Percentiles rank a stretch among this genome's conserved stretches.
These are phyloP conservation scores for Linum trigynum DNA, from an alignment of 345 rosid species.

Conservation along the genomic window DNA sequence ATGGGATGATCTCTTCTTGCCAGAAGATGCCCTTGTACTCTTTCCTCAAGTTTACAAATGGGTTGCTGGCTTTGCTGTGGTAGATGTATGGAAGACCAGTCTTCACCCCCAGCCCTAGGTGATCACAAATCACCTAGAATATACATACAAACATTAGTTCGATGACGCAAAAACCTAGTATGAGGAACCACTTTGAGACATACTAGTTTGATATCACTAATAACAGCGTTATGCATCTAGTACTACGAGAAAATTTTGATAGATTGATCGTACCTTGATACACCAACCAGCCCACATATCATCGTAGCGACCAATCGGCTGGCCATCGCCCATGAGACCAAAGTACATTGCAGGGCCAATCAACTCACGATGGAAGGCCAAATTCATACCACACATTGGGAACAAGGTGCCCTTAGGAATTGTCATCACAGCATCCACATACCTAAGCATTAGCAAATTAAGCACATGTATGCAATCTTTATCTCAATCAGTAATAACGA, in stretches of 20 bases:
- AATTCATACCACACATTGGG: conserved; percentile 99
- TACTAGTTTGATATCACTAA: too few relatives aligned
- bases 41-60: conserved; percentile 81
- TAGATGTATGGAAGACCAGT: conserved; percentile 79
- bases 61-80: conserved; percentile 96
- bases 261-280: conserved; percentile 37
- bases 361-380: conserved; percentile 76
- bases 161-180: background rate
- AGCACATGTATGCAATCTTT: background rate
- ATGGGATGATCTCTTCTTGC: conserved; percentile 96
- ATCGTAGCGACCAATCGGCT: conserved; percentile 87
- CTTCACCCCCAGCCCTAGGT: conserved; percentile 76
- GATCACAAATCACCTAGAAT: conserved; percentile 72
- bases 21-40: conserved; percentile 90
- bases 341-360: conserved; percentile 99
- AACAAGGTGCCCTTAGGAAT: conserved; percentile 89
- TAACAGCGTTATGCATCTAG: too few relatives aligned
- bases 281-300: conserved; percentile 99
- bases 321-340: conserved; percentile 97
- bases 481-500: background rate
- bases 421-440: conserved; percentile 80
- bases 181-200: too few relatives aligned
- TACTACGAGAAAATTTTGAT: too few relatives aligned
- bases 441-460: conserved; percentile 29
- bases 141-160: background rate